Evolutionary conservation across 1,284 basidiomycete genomes (phyloP), one percentile per base, ranked within the genome.

Genomic region (Taiwanofungus camphoratus): DNA sequence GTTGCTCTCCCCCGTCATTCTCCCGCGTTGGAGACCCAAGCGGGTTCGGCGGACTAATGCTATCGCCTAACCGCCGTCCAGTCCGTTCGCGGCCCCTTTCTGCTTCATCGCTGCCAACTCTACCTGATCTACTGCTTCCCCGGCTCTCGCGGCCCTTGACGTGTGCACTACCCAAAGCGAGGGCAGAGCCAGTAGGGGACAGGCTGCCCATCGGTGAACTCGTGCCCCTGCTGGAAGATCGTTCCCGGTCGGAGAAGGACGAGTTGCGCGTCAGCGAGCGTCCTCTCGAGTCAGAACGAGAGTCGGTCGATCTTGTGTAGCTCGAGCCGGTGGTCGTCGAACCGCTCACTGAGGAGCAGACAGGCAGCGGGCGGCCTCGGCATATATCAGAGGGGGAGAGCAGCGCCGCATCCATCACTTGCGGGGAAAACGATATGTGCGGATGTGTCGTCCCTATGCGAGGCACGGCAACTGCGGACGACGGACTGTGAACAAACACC

Each of bases 181-280:
- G 50, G 20, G 57, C 56, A 29, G 62, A 42, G 9, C 65, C 74
- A 3, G 82, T 79, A 4, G 81, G 82, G 16, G 77, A 80, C 38
- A 80, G 60, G 48, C 77, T 79, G 6, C 79, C 80, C 26, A 80
- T 55, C 3, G 79, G 74, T 37, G 73, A 74, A 44, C 63, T 63
- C 31, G 62, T 60, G 26, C 65, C 62, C 21, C 57, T 58, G 20
- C 67, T 59, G 11, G 52, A 54, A 4, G 66, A 65, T 11, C 68
- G 66, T 35, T 72, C 72, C 26, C 70, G 65, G 49, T 76, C 74
- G 13, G 67, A 68, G 40, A 65, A 67, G 9, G 71, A 68, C 11
- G 72, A 73, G 18, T 64, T 72, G 27, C 79, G 70, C 13, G 78
- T 71, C 34, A 66, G 67, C 23, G 76, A 77, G 15, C 82, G 70